phyloP scores from a whole-genome alignment of 2,329 filamentous ascomycete genomes.

The Phaeosphaeria sp. region DNA sequence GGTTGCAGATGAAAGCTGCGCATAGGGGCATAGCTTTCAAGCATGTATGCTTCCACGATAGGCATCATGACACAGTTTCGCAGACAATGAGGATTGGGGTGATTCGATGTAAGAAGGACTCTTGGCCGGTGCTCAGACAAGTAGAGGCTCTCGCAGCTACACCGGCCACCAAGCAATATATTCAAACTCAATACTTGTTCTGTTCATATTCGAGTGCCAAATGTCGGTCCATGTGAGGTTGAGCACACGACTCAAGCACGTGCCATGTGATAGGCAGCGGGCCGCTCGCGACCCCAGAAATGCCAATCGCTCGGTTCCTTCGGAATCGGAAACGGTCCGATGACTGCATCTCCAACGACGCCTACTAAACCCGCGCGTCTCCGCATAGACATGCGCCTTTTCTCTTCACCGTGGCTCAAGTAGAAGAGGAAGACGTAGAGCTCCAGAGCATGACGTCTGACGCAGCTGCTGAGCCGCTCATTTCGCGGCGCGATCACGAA shows the following conservation, averaged over 20 bases:
- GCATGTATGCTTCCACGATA: not conserved
- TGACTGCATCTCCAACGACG: not conserved
- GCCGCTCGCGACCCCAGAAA: not conserved
- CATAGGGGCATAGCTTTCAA: not conserved
- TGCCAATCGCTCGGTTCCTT: not conserved
- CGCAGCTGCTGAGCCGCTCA: conserved; percentile 42
- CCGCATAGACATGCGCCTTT: not conserved
- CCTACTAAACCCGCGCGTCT: not conserved
- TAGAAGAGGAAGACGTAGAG: conserved; percentile 27
- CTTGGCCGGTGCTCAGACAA: not conserved
- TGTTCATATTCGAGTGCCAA: too few species aligned
- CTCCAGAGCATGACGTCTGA: conserved; percentile 35
- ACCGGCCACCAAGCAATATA: not conserved
- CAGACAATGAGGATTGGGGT: not conserved
- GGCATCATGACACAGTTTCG: not conserved
- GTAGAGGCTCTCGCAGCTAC: not conserved
- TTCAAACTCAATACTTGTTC: not conserved
- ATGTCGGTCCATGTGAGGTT: not conserved
- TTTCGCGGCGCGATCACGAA: conserved; percentile 22
- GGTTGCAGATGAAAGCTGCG: not conserved
- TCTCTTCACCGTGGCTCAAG: conserved; percentile 7
- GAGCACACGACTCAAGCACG: not conserved
- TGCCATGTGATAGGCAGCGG: not conserved
- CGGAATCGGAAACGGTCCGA: not conserved
- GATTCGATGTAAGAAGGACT: not conserved